Evolutionary conservation across 495 filamentous ascomycete genomes (phyloP).

Genomic region (Neurospora sp.): DNA sequence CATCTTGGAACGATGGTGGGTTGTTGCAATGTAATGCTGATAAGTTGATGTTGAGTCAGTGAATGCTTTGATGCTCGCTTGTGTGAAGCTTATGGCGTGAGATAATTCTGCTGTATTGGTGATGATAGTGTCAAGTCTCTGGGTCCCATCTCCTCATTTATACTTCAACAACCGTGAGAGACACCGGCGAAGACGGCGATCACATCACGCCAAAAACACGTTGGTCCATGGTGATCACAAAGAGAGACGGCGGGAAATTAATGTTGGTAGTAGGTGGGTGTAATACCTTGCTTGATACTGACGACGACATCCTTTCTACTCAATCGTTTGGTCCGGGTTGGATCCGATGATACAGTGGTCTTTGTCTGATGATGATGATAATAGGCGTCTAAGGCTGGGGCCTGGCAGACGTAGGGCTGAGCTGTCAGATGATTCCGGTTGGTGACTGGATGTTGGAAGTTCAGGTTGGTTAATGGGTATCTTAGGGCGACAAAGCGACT

Average conservation of each 20-base stretch:
- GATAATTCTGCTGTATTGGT: not conserved
- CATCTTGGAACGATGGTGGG: not conserved
- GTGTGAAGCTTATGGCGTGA: not conserved
- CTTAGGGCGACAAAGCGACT: not conserved
- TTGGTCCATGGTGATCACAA: not conserved
- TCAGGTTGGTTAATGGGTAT: not conserved
- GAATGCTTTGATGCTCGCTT: not conserved
- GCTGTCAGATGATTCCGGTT: not conserved
- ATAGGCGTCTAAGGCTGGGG: not conserved
- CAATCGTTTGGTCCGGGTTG: not conserved
- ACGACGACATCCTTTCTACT: not conserved
- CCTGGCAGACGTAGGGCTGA: not conserved
- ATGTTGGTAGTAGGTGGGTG: not conserved
- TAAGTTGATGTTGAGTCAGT: not conserved
- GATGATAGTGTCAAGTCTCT: not conserved
- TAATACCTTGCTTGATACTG: not conserved
- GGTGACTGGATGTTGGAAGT: not conserved
- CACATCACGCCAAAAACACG: not conserved
- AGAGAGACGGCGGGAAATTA: not conserved
- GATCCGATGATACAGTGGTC: not conserved
- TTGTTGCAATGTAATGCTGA: not conserved
- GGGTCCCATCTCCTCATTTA: not conserved
- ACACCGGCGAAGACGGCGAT: not conserved
- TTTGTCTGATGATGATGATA: not conserved
- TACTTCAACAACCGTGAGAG: not conserved